phyloP scores from a whole-genome alignment of 2,329 filamentous ascomycete genomes.

The Alternaria panax region DNA sequence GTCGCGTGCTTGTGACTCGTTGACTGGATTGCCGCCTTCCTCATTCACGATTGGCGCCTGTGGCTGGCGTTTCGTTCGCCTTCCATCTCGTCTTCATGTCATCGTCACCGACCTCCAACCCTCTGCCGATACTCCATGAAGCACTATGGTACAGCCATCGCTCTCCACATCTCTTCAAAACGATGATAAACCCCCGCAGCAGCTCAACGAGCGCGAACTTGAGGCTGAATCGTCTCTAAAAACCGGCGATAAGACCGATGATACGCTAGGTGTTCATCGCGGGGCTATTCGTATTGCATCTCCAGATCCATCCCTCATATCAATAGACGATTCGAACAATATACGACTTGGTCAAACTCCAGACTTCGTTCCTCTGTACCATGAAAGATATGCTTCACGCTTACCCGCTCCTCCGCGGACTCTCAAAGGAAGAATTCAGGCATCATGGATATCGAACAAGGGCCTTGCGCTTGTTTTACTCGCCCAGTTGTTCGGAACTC shows the following conservation, averaged over 20 bases:
- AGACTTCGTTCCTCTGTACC: slow-evolving; percentile 23
- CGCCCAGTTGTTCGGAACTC: slow-evolving; percentile 79
- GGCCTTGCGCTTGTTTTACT: slow-evolving; percentile 76
- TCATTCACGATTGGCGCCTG: slow-evolving; percentile 29
- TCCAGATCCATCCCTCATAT: slow-evolving; percentile 43
- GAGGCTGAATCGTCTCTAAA: slow-evolving; percentile 29
- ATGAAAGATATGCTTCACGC: slow-evolving; percentile 29
- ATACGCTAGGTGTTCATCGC: slow-evolving; percentile 30
- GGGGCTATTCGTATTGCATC: slow-evolving; percentile 45
- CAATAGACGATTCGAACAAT: slow-evolving; percentile 45
- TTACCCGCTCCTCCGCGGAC: slow-evolving; percentile 33
- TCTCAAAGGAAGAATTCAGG: slow-evolving; percentile 27
- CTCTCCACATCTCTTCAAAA: slow-evolving; percentile 27
- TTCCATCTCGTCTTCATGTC: slow-evolving; percentile 20
- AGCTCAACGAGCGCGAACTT: slow-evolving; percentile 11
- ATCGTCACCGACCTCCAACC: slow-evolving; percentile 14
- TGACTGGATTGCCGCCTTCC: slow-evolving; percentile 31
- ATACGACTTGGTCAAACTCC: slow-evolving; percentile 35
- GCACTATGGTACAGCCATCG: slow-evolving; percentile 34
- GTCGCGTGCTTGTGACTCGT: slow-evolving; percentile 36
- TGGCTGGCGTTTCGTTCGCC: slow-evolving; percentile 21
- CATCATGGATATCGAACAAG: slow-evolving; percentile 71
- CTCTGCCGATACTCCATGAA: slow-evolving; percentile 22
- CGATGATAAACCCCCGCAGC: slow-evolving; percentile 28
- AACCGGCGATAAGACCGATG: slow-evolving; percentile 40